Percentiles rank a stretch among this genome's conserved stretches.
Conservation (phyloP, 352 stramenopile genomes). For the Peronosclerospora sorghi region DNA sequence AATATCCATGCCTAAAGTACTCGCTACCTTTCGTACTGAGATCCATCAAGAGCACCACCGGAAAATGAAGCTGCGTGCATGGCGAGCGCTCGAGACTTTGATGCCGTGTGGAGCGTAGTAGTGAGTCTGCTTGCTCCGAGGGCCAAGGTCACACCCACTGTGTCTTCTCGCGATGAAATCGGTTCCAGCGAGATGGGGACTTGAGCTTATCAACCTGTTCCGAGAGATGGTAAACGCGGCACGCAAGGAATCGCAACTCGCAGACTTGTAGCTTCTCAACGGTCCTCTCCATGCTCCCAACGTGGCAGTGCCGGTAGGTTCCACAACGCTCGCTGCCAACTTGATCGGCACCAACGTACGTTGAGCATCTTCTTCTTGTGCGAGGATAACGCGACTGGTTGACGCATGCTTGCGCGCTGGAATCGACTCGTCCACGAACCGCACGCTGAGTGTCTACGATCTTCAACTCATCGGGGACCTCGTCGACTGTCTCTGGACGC, state of each 20-base stretch:
- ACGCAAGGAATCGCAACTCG: conserved; percentile 68
- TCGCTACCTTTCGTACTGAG: too few species aligned
- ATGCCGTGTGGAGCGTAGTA: too few species aligned
- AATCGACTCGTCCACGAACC: conserved; percentile 78
- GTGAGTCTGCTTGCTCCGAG: too few species aligned
- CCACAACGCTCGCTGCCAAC: conserved; percentile 85
- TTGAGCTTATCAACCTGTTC: conserved; percentile 74
- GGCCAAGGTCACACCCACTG: conserved; percentile 14
- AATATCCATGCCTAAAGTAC: too few species aligned
- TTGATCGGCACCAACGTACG: conserved; percentile 42
- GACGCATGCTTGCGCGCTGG: conserved; percentile 57
- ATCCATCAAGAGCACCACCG: too few species aligned
- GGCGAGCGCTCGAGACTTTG: too few species aligned
- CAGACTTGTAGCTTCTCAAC: conserved; percentile 38
- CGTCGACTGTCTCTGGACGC: conserved; percentile 59
- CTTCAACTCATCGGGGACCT: conserved; percentile 67
- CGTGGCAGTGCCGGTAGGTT: conserved; percentile 29
- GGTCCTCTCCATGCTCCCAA: too few species aligned
- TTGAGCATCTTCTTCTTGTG: conserved; percentile 6
- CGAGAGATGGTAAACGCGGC: conserved; percentile 70
- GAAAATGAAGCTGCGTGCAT: too few species aligned
- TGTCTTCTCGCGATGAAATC: conserved; percentile 74
- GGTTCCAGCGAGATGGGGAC: conserved; percentile 45
- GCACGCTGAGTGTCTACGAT: conserved; percentile 68
- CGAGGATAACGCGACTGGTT: conserved; percentile 68